Conservation (phyloP, 2,329 filamentous ascomycete genomes). For the Fusarium falciforme region DNA sequence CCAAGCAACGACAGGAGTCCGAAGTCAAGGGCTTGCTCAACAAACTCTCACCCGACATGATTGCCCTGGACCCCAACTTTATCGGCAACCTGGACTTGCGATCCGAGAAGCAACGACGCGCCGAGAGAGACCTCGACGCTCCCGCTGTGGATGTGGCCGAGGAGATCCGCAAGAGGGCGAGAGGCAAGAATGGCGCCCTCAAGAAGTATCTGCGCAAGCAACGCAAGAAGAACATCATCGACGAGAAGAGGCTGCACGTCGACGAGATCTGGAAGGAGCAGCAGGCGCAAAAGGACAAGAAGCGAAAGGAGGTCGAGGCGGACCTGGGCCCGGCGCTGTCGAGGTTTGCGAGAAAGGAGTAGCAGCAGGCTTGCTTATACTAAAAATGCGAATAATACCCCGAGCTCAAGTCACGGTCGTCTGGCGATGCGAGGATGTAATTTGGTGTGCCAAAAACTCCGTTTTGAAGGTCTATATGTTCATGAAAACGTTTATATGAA, state of each 20-base stretch:
- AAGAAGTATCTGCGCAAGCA: constrained; percentile 93
- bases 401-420: constrained; percentile 3
- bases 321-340: constrained; percentile 88
- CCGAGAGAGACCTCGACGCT: constrained; percentile 83
- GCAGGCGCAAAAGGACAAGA: constrained; percentile 73
- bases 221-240: constrained; percentile 91
- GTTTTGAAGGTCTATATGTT: constrained; percentile 19
- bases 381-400: constrained; percentile 44
- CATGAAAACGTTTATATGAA: constrained; percentile 24
- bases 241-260: constrained; percentile 89
- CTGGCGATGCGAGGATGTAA: not conserved
- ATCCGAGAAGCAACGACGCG: constrained; percentile 79
- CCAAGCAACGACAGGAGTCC: constrained; percentile 89
- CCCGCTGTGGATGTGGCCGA: constrained; percentile 66
- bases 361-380: constrained; percentile 32
- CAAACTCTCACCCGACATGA: constrained; percentile 97
- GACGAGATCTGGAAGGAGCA: constrained; percentile 84
- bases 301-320: constrained; percentile 71
- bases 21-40: constrained; percentile 92
- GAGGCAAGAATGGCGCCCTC: constrained; percentile 90
- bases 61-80: constrained; percentile 91
- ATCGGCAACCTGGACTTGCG: constrained; percentile 88
- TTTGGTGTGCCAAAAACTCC: constrained; percentile 10
- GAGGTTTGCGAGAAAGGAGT: constrained; percentile 82
- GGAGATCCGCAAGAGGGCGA: constrained; percentile 78